Conservation (phyloP, 495 filamentous ascomycete species). For the Ascodesmis nigricans region DNA sequence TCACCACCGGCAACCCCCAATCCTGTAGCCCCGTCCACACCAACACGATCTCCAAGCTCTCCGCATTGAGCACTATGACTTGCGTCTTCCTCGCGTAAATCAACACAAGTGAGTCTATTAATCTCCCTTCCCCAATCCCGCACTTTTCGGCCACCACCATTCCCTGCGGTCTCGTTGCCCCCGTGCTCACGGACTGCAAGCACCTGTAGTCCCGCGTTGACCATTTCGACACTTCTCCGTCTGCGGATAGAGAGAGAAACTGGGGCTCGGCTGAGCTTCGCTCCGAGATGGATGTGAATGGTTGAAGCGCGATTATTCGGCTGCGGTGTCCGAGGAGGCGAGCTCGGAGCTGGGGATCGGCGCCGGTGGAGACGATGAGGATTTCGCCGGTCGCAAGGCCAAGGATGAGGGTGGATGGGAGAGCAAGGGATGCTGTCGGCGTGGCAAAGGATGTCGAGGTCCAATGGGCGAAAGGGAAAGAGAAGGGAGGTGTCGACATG, state of each 20-base stretch:
- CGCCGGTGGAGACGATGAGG: conserved; percentile 5
- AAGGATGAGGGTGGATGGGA: conserved; percentile 9
- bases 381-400: conserved; percentile 14
- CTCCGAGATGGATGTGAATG: conserved; percentile 3
- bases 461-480: conserved; percentile 19
- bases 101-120: conserved; percentile 6
- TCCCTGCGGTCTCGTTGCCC: conserved; percentile 7
- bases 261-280: conserved; percentile 1
- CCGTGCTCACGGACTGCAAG: conserved; percentile 7
- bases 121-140: background rate
- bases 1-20: conserved; percentile 13
- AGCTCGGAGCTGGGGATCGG: conserved; percentile 4
- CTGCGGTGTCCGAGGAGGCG: conserved; percentile 10
- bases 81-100: conserved; percentile 15
- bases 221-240: conserved; percentile 12
- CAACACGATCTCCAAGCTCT: conserved; percentile 13
- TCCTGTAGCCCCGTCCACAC: conserved; percentile 16
- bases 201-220: conserved; percentile 10
- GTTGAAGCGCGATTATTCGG: conserved; percentile 9
- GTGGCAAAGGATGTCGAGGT: conserved; percentile 5
- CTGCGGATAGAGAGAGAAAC: conserved; percentile 9
- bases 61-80: conserved; percentile 14
- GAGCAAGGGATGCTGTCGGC: conserved; percentile 6
- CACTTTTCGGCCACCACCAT: conserved; percentile 4
- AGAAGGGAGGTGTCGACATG: conserved; percentile 15